Conservation (phyloP, 2,329 filamentous ascomycete genomes). For the Ophioceras dolichostomum region DNA sequence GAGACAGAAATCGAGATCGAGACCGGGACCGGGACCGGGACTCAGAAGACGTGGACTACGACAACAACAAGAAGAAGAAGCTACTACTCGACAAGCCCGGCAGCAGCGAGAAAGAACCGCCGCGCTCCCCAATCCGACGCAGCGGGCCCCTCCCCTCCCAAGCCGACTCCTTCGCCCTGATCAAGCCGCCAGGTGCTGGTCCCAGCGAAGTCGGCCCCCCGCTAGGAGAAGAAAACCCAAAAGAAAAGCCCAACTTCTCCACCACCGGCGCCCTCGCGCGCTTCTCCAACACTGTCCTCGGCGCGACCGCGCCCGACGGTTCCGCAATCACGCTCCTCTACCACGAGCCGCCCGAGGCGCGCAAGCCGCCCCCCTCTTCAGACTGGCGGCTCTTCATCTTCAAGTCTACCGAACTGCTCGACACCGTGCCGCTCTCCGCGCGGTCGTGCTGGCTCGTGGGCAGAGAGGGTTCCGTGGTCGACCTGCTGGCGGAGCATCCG, state of each 20-base stretch:
- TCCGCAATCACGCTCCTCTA: slow-evolving; percentile 70
- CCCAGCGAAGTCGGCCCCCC: slow-evolving; percentile 29
- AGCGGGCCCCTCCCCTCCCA: slow-evolving; percentile 47
- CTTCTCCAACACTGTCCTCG: slow-evolving; percentile 65
- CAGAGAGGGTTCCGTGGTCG: slow-evolving; percentile 66
- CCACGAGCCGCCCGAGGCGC: slow-evolving; percentile 85
- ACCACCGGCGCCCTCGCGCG: slow-evolving; percentile 74
- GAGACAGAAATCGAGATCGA: too few species aligned
- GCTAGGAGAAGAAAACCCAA: too few species aligned
- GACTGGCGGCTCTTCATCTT: slow-evolving; percentile 89
- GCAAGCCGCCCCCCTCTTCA: slow-evolving; percentile 69
- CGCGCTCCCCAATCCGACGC: slow-evolving; percentile 14
- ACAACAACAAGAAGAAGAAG: background rate
- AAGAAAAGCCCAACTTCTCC: slow-evolving; percentile 81
- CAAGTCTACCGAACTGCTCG: slow-evolving; percentile 45
- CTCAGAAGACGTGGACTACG: too few species aligned
- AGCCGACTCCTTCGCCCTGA: slow-evolving; percentile 44
- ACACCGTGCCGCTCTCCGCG: slow-evolving; percentile 63
- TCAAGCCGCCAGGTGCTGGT: slow-evolving; percentile 24
- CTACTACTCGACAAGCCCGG: slow-evolving; percentile 1
- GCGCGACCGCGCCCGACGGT: slow-evolving; percentile 54
- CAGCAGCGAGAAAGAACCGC: too few species aligned
- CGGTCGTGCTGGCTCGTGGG: slow-evolving; percentile 89
- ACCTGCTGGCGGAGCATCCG: slow-evolving; percentile 76
- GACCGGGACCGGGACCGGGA: too few species aligned